These are phyloP conservation scores for Babesia caballi DNA, from an alignment of 169 alveolate species.

Conservation along the genomic window DNA sequence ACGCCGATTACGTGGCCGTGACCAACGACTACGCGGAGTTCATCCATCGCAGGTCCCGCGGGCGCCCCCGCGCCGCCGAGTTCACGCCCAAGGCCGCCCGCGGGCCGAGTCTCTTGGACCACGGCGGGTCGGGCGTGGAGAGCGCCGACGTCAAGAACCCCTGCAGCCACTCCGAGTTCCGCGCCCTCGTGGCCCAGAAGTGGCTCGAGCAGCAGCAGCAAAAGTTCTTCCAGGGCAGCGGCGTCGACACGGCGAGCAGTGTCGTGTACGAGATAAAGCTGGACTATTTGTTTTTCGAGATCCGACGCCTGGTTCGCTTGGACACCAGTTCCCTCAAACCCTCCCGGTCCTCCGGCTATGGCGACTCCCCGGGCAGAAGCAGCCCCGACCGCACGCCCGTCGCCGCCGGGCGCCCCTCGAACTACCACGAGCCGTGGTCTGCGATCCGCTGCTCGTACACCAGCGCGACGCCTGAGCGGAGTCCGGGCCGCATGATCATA, in stretches of 20 bases:
- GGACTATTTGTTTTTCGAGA: conserved; percentile 22
- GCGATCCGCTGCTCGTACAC: not conserved
- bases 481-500: not conserved
- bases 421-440: no score
- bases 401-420: not conserved
- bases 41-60: not conserved
- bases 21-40: conserved; percentile 26
- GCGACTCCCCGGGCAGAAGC: not conserved
- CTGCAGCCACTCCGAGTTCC: not conserved
- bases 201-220: conserved; percentile 23
- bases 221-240: not conserved
- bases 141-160: no score
- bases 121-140: not conserved
- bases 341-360: not conserved
- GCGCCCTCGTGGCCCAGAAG: conserved; percentile 6
- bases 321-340: not conserved
- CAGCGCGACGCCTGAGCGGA: not conserved
- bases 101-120: not conserved
- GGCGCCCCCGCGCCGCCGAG: not conserved
- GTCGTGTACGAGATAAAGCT: conserved; percentile 5
- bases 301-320: conserved; percentile 9
- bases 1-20: conserved; percentile 19
- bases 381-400: not conserved
- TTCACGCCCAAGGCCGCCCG: not conserved
- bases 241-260: not conserved